A percentile compares a stretch with the other conserved stretches of the same genome.
Evolutionary conservation across 2,329 filamentous ascomycete genomes (phyloP).

Genomic region (Lachnellula arida): DNA sequence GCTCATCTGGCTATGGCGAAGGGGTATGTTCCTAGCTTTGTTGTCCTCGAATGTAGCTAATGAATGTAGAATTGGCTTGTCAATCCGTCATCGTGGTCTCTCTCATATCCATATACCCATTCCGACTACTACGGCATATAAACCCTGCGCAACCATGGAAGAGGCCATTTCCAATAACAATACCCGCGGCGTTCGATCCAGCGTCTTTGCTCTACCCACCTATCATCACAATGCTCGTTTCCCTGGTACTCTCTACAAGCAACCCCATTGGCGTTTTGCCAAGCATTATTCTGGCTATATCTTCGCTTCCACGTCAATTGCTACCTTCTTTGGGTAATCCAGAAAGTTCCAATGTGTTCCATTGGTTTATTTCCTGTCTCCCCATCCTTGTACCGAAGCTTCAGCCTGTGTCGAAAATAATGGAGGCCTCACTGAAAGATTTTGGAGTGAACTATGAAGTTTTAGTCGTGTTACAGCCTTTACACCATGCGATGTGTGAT

Average conservation of each 20-base stretch:
- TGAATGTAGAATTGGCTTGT: conserved; percentile 26
- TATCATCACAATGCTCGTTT: conserved; percentile 68
- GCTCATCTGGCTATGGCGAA: conserved; percentile 43
- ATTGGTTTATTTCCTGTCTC: conserved; percentile 73
- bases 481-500: conserved; percentile 73
- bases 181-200: conserved; percentile 81
- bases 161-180: conserved; percentile 34
- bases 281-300: conserved; percentile 77
- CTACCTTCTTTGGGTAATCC: conserved; percentile 57
- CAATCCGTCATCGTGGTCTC: conserved; percentile 30
- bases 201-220: conserved; percentile 87
- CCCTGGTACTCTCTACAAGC: conserved; percentile 64
- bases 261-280: conserved; percentile 61
- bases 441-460: conserved; percentile 32
- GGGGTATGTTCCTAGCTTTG: conserved; percentile 38
- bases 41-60: conserved; percentile 16
- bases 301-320: conserved; percentile 67
- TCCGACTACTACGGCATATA: conserved; percentile 49
- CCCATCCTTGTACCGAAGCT: conserved; percentile 46
- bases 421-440: conserved; percentile 20
- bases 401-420: background rate
- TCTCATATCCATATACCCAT: conserved; percentile 52
- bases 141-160: conserved; percentile 21
- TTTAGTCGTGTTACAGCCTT: conserved; percentile 63
- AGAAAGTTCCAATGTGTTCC: conserved; percentile 59